Evolutionary conservation across 1,284 basidiomycete species (phyloP).

Genomic region (Heliocybe sulcata): DNA sequence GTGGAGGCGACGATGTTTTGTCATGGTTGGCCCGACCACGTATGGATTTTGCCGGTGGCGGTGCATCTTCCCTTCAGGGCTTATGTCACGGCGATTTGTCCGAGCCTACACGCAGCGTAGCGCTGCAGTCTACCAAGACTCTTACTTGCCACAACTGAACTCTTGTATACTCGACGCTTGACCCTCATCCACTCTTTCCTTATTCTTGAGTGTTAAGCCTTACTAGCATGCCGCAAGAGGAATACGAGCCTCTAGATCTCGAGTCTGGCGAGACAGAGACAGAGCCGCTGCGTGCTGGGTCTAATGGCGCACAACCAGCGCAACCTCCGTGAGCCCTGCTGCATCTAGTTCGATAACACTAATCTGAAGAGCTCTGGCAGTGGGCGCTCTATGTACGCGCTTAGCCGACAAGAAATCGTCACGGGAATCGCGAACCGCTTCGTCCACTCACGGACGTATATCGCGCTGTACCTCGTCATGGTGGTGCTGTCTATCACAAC

Average conservation of each 20-base stretch:
- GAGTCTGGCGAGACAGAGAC: conserved; percentile 22
- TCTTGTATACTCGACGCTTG: no score
- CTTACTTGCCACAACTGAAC: not conserved
- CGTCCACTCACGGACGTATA: conserved; percentile 76
- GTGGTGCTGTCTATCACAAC: conserved; percentile 86
- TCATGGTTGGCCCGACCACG: not conserved
- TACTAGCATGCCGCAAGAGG: conserved; percentile 18
- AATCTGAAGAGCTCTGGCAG: conserved; percentile 10
- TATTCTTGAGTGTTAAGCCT: no score
- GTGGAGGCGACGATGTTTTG: not conserved
- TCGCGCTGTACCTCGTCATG: conserved; percentile 86
- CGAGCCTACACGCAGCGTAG: not conserved
- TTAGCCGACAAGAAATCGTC: conserved; percentile 73
- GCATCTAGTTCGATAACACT: conserved; percentile 32
- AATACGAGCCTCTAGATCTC: conserved; percentile 24
- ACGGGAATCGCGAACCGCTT: conserved; percentile 80
- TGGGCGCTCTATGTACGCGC: conserved; percentile 66
- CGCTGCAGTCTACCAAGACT: not conserved
- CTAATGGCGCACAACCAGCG: conserved; percentile 5
- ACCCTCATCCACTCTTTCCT: no score
- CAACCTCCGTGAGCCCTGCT: conserved; percentile 5
- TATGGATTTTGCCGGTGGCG: not conserved
- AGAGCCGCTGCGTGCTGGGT: not conserved
- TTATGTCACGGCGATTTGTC: not conserved
- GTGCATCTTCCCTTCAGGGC: not conserved